Conservation (phyloP, 2,329 filamentous ascomycete genomes). For the Thelonectria discophora region DNA sequence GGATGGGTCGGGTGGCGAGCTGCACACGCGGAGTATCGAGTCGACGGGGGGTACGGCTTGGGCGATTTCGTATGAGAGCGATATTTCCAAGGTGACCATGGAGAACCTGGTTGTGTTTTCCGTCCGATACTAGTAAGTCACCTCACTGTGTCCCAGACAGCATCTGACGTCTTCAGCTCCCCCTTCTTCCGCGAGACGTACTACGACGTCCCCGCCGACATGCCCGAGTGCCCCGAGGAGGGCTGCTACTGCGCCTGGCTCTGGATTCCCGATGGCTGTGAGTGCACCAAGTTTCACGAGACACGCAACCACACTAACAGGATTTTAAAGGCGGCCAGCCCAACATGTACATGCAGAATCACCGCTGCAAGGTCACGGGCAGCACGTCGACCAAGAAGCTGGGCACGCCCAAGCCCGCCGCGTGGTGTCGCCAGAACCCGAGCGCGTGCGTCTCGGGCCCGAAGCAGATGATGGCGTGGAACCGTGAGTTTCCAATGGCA, state of each 20-base stretch:
- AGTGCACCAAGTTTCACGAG: neutral
- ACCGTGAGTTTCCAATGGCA: constrained; percentile 45
- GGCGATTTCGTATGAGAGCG: constrained; percentile 59
- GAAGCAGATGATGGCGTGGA: constrained; percentile 61
- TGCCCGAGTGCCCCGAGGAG: constrained; percentile 41
- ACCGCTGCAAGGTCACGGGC: constrained; percentile 57
- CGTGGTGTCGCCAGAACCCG: constrained; percentile 53
- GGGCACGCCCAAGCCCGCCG: constrained; percentile 52
- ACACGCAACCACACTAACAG: constrained; percentile 15
- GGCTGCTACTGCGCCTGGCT: constrained; percentile 46
- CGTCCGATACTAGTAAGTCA: constrained; percentile 52
- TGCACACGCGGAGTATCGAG: constrained; percentile 57
- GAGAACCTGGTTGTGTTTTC: constrained; percentile 63
- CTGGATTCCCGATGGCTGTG: constrained; percentile 44
- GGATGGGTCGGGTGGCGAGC: constrained; percentile 53
- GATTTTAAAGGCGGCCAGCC: constrained; percentile 34
- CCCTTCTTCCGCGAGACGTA: constrained; percentile 45
- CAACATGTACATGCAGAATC: constrained; percentile 57
- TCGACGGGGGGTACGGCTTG: constrained; percentile 57
- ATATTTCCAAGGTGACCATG: constrained; percentile 57
- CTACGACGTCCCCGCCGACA: constrained; percentile 42
- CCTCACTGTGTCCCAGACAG: constrained; percentile 16
- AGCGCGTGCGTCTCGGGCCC: constrained; percentile 56
- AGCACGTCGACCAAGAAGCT: constrained; percentile 52
- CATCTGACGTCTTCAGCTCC: constrained; percentile 26